Percentiles rank a stretch among this genome's conserved stretches.
These are phyloP conservation scores for Ettlia oleoabundans DNA, from an alignment of 139 green algal genomes.

Conservation along the genomic window DNA sequence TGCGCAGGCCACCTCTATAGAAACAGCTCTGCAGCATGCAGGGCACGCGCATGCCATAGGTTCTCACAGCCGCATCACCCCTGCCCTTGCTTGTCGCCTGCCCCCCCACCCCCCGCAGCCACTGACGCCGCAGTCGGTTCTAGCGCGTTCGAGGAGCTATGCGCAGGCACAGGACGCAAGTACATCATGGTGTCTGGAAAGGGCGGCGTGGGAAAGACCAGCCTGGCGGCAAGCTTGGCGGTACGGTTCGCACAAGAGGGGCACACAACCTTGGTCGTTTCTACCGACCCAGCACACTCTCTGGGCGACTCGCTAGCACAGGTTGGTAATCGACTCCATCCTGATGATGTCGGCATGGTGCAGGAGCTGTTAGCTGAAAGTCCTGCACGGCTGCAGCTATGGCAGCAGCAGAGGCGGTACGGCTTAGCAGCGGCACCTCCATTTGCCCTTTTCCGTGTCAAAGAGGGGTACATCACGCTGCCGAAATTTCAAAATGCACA, in stretches of 20 bases:
- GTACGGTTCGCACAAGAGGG: slow-evolving; percentile 85
- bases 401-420: too few species aligned
- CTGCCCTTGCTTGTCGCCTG: not conserved
- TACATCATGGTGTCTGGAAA: slow-evolving; percentile 94
- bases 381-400: too few species aligned
- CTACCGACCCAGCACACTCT: slow-evolving; percentile 97
- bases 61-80: not conserved
- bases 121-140: not conserved
- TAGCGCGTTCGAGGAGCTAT: slow-evolving; percentile 69
- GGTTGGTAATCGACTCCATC: too few species aligned
- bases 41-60: not conserved
- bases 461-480: too few species aligned
- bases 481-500: too few species aligned
- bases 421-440: too few species aligned
- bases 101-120: not conserved
- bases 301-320: slow-evolving; percentile 94
- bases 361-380: too few species aligned
- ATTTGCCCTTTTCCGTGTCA: too few species aligned
- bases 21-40: too few species aligned
- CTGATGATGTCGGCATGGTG: too few species aligned
- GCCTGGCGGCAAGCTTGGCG: slow-evolving; percentile 87
- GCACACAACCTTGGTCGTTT: slow-evolving; percentile 94
- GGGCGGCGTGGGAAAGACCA: slow-evolving; percentile 98
- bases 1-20: too few species aligned
- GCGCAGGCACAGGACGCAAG: slow-evolving; percentile 71